Base-by-base conservation (phyloP, 495 filamentous ascomycete species). In the Opeltia flavorubescens region DNA sequence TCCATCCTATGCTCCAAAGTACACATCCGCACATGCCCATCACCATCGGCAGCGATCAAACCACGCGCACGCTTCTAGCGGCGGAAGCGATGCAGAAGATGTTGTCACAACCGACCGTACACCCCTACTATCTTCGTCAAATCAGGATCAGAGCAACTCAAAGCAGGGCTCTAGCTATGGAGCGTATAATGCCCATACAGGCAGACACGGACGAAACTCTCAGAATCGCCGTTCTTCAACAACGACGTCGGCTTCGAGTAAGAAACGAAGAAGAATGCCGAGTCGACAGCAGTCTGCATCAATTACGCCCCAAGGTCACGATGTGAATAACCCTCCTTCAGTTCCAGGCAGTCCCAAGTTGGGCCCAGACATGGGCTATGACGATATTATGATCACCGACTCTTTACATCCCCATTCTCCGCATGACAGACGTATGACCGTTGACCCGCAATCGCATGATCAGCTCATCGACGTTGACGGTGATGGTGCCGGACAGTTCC, bases 251-350 rank as follows among this genome's bases (percentile, higher is more conserved):
- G 51, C 40, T 28, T 53, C 54, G 27, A 61, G 52, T 33, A 59
- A 47, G 35, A 52, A 46, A 24, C 53, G 38, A 47, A 57, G 44
- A 42, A 26, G 46, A 17, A 31, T 38, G 24, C 49, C 36, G 7
- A 54, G 43, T 43, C 54, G 48, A 26, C 49, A 49, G 31, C 52
- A 36, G 46, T 35, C 57, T 3, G 62, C 65, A 43, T 36, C 62
- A 57, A 12, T 34, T 48, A 46, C 55, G 33, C 44, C 56, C 56
- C 54, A 65, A 51, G 64, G 72, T 27, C 88, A 87, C 60, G 81
- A 94, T 74, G 75, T 96, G 49, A 98, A 98, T 56, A 94, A 95
- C 55, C 91, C 91, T n/a, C 91, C 91, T 1, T 96, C 91, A 0
- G 77, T 94, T 17, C 91, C 91, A 0, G 78, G 75, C 4, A 82